Evolutionary conservation across 441 rosid species (phyloP), one percentile per base, ranked within the genome.

Genomic region (Eutrema salsugineum): DNA sequence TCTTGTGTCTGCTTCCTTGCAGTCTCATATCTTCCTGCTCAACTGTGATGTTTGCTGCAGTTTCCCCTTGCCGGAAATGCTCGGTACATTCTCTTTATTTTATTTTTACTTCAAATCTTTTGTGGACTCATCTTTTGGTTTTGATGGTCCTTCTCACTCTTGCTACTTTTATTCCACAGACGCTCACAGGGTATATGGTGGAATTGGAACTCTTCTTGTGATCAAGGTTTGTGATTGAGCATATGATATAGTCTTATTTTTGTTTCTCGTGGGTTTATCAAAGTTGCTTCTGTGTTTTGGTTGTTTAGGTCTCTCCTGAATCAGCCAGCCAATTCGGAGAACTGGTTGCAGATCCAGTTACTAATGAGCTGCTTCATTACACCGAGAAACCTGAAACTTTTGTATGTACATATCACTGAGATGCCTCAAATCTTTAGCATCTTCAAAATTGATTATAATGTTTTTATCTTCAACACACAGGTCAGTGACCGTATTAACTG

Each of bases 331-430:
- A 88, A 66, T 88, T 86, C 50, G 91, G 93, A 43, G 89, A 84
- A 77, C 74, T 88, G 71, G 84, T 88, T n/a, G 86, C 93, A 62
- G 89, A 86, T 82, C 89, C 89, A 38, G 82, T 66, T 72, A 85
- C 91, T 70, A 85, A 86, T 47, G 93, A 88, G 69, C 78, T 88
- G 77, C 85, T 88, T 82, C 93, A 88, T 72, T 88, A 86, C 77
- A 88, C 91, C 0, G 93, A 88, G 76, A 88, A 88, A 81, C 93
- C 92, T n/a, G 93, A 88, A 77, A 88, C 93, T 39, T 88, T 86
- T 70, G 83, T 82, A 80, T 60, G 84, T 72, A 54, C 16, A 38
- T 17, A 15, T 70, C 64, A 66, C 54, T 75, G 59, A 22, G 7
- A 47, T 67, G 5, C 54, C 48, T 73, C 24, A 14, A 10, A 36